Evolutionary conservation across 2,329 filamentous ascomycete genomes (phyloP).

Genomic region (Aspergillus vadensis): DNA sequence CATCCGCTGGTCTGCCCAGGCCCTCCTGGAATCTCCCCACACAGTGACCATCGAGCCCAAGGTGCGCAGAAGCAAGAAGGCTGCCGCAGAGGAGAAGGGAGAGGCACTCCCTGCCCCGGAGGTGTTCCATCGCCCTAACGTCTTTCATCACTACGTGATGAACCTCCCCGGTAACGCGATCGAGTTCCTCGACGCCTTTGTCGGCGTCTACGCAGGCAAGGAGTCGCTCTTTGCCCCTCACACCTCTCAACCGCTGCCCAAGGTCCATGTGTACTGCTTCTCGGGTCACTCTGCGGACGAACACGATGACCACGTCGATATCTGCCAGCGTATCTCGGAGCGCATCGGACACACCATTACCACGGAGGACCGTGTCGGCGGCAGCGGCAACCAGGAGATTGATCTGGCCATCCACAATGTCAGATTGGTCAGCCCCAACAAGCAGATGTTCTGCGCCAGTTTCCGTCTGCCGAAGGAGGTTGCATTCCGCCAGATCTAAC

Average conservation of each 20-base stretch:
- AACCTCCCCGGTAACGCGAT: constrained; percentile 91
- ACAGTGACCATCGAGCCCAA: constrained; percentile 57
- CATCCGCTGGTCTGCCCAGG: constrained; percentile 69
- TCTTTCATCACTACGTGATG: constrained; percentile 95
- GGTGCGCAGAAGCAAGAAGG: constrained; percentile 27
- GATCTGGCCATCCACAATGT: constrained; percentile 65
- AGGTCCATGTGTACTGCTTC: constrained; percentile 96
- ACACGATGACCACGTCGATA: constrained; percentile 58
- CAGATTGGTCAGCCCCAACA: constrained; percentile 85
- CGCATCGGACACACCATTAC: constrained; percentile 63
- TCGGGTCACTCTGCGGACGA: constrained; percentile 78
- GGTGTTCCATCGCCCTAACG: constrained; percentile 56
- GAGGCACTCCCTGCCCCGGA: constrained; percentile 28
- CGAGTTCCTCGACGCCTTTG: constrained; percentile 76
- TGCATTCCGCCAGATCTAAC: constrained; percentile 61
- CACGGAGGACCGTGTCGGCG: constrained; percentile 52
- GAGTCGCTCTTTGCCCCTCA: constrained; percentile 66
- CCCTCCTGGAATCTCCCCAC: constrained; percentile 53
- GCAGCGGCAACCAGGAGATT: constrained; percentile 60
- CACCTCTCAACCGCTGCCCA: constrained; percentile 65
- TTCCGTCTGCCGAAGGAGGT: constrained; percentile 83
- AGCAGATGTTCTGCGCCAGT: constrained; percentile 94
- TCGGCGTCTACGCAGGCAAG: constrained; percentile 75
- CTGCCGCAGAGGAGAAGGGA: constrained; percentile 32
- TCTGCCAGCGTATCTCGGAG: constrained; percentile 67